Percentiles rank a stretch among this genome's conserved stretches.
phyloP scores from a whole-genome alignment of 306 rosid species.

The Sophora flavescens region DNA sequence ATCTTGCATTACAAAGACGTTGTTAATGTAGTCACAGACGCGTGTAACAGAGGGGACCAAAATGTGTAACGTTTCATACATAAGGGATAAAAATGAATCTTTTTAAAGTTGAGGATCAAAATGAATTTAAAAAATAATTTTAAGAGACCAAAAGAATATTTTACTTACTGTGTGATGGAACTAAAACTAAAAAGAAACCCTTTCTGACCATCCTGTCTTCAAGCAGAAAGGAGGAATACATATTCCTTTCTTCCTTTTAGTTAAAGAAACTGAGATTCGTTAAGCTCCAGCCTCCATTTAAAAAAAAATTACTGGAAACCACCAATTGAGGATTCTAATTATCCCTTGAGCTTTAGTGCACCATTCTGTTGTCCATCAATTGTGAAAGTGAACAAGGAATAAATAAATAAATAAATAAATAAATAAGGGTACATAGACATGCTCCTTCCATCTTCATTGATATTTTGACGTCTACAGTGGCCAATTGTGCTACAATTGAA shows the following conservation, averaged over 20 bases:
- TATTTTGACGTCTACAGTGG: slow-evolving; percentile 35
- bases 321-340: slow-evolving; percentile 54
- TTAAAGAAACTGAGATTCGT: slow-evolving; percentile 43
- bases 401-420: slow-evolving; percentile 7
- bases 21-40: too few relatives aligned
- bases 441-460: slow-evolving; percentile 48
- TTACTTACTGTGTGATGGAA: too few relatives aligned
- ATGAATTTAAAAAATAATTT: too few relatives aligned
- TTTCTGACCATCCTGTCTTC: too few relatives aligned
- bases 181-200: too few relatives aligned
- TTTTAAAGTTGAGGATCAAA: too few relatives aligned
- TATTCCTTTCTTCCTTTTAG: slow-evolving; percentile 35
- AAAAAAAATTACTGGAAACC: slow-evolving; percentile 53
- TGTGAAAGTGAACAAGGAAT: slow-evolving; percentile 47
- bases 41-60: too few relatives aligned
- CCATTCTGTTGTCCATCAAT: slow-evolving; percentile 60
- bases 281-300: neutral
- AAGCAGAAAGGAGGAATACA: too few relatives aligned
- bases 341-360: slow-evolving; percentile 52
- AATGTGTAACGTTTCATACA: too few relatives aligned
- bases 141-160: too few relatives aligned
- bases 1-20: too few relatives aligned
- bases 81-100: too few relatives aligned
- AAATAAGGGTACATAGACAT: slow-evolving; percentile 37
- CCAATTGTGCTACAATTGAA: slow-evolving; percentile 40